Evolutionary conservation across 768 basidiomycete species (phyloP), one percentile per base, ranked within the genome.

Genomic region (Tephrocybe sp.): DNA sequence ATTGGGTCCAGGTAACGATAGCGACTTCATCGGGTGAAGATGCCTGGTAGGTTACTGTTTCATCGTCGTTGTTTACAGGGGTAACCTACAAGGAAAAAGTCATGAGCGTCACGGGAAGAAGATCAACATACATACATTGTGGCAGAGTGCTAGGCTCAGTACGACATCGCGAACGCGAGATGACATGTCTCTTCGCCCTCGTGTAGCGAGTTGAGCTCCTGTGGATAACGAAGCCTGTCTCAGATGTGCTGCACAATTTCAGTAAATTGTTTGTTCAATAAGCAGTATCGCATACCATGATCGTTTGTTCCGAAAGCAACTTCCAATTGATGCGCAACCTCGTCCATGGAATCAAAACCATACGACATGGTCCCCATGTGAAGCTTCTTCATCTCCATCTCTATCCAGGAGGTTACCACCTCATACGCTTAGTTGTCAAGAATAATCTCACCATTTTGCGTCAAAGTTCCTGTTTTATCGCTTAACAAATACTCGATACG

Each of bases 351-450:
- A 60, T 99, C 97, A 55, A 75, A 86, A 1, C 92, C 95, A 61
- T 95, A 99, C 0, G 92, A 95, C 81, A 98, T 92, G 1, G 97
- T 99, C 4, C 97, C 97, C 88, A 98, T 92, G 61, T 98, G 97
- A 24, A 99, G 74, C 65, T 97, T 99, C 76, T 88, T 94, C 89
- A 98, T 90, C 69, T 98, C 96, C 97, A 99, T 99, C 65, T 98
- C 96, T 98, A 66, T 19, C 16, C 25, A 18, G 18, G 7, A n/a
- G n/a, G n/a, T n/a, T n/a, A n/a, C n/a, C n/a, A n/a, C n/a, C n/a
- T n/a, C n/a, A n/a, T n/a, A n/a, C n/a, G 37, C 18, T 38, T 13
- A 11, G 28, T 44, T 34, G 19, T 7, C 16, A 5, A 49, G 40
- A 18, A n/a, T 27, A 16, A 42, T 62, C 79, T 22, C 52, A 93